Conservation (phyloP, 495 filamentous ascomycete genomes). For the Xanthoparmelia taractica region DNA sequence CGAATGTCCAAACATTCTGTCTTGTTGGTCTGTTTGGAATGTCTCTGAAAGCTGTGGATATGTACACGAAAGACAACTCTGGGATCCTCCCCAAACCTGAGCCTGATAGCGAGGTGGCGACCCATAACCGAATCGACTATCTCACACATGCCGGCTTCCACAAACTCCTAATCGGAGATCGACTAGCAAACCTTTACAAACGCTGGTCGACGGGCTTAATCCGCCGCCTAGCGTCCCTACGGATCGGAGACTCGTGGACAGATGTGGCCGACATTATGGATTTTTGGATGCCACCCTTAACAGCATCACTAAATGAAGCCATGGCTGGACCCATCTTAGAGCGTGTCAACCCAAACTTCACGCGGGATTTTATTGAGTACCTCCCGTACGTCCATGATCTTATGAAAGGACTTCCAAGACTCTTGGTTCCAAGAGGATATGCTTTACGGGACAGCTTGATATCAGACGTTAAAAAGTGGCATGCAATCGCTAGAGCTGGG, state of each 20-base stretch:
- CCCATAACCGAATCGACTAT: conserved; percentile 21
- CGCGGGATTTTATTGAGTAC: conserved; percentile 5
- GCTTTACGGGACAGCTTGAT: conserved; percentile 10
- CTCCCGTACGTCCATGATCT: neutral
- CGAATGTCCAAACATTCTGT: too few relatives aligned
- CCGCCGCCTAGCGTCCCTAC: neutral
- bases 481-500: conserved; percentile 17
- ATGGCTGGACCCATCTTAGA: conserved; percentile 17
- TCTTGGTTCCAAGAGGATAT: conserved; percentile 15
- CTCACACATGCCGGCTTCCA: conserved; percentile 19
- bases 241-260: neutral
- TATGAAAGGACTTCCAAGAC: conserved; percentile 16
- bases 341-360: conserved; percentile 20
- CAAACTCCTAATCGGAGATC: conserved; percentile 8
- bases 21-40: too few relatives aligned
- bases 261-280: neutral
- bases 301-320: conserved; percentile 14
- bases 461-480: conserved; percentile 10
- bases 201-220: neutral
- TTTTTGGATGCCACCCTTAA: conserved; percentile 11
- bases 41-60: conserved; percentile 7
- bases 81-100: conserved; percentile 13
- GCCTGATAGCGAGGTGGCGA: conserved; percentile 18
- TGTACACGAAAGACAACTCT: conserved; percentile 20
- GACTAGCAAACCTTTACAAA: conserved; percentile 12